These are phyloP conservation scores for Haematococcus lacustris DNA, from an alignment of 139 green algal species.

Conservation along the genomic window DNA sequence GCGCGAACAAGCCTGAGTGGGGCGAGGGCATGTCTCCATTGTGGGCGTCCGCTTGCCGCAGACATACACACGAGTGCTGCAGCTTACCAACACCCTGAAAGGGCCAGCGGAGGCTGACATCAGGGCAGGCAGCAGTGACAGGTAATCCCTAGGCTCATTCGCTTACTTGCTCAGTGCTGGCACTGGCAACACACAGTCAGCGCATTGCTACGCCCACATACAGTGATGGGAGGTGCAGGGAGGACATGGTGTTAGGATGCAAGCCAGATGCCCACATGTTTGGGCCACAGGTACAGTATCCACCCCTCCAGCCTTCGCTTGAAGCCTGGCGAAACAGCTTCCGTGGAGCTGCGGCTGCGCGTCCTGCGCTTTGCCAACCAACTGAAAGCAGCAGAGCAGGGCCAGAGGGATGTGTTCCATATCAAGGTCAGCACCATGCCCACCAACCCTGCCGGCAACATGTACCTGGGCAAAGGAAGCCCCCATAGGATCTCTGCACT, in stretches of 20 bases:
- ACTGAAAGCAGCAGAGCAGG: slow-evolving; percentile 46
- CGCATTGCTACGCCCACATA: no score
- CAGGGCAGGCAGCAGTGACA: slow-evolving; percentile 51
- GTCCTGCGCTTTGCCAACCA: slow-evolving; percentile 54
- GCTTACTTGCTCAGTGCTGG: no score
- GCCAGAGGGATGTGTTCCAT: slow-evolving; percentile 66
- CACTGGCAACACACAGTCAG: no score
- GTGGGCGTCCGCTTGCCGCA: slow-evolving; percentile 15
- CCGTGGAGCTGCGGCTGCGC: slow-evolving; percentile 42
- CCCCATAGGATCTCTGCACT: no score
- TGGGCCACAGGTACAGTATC: slow-evolving; percentile 49
- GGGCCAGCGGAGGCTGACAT: slow-evolving; percentile 51
- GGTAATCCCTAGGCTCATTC: no score
- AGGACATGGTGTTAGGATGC: no score
- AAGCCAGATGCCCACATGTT: no score
- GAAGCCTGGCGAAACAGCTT: slow-evolving; percentile 19
- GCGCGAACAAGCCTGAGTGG: no score
- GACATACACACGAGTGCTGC: slow-evolving; percentile 45
- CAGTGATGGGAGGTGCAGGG: no score
- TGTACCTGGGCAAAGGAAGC: no score
- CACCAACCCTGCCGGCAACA: no score
- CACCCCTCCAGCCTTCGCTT: slow-evolving; percentile 40
- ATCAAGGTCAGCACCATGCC: slow-evolving; percentile 65
- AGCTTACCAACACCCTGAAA: slow-evolving; percentile 51
- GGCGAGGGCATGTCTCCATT: no score